These are phyloP conservation scores for Hypoxylon cercidicola DNA, from an alignment of 495 filamentous ascomycete species.

Conservation along the genomic window DNA sequence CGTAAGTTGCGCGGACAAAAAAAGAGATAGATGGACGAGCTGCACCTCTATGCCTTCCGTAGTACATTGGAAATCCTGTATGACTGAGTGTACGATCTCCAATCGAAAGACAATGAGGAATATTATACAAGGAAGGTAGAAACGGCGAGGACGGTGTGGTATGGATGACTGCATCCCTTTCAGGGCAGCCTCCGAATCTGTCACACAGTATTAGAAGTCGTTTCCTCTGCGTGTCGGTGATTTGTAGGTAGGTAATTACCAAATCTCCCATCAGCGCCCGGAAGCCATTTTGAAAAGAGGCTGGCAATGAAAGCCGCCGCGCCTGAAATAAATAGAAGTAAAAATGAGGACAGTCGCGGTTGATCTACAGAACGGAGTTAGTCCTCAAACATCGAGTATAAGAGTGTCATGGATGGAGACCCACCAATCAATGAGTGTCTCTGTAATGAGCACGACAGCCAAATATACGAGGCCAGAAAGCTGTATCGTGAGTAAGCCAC, in stretches of 20 bases:
- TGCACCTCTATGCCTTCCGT: constrained; percentile 55
- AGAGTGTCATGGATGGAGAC: neutral
- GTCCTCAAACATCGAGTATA: neutral
- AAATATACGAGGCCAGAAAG: constrained; percentile 57
- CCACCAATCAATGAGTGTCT: constrained; percentile 58
- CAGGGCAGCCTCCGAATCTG: constrained; percentile 52
- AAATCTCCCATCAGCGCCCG: constrained; percentile 58
- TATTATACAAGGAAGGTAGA: constrained; percentile 53
- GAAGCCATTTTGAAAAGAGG: constrained; percentile 56
- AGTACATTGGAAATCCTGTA: constrained; percentile 54
- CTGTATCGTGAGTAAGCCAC: constrained; percentile 36
- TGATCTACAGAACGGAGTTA: constrained; percentile 47
- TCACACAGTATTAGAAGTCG: constrained; percentile 10
- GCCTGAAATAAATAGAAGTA: constrained; percentile 46
- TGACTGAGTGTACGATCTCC: constrained; percentile 52
- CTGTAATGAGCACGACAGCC: constrained; percentile 55
- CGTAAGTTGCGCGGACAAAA: neutral
- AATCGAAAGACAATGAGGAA: constrained; percentile 54
- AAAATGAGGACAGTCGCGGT: constrained; percentile 53
- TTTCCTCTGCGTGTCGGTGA: neutral
- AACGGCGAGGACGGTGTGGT: constrained; percentile 55
- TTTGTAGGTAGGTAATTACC: constrained; percentile 45
- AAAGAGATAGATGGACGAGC: neutral
- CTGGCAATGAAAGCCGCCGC: constrained; percentile 50
- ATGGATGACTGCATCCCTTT: constrained; percentile 46